Evolutionary conservation across 176 grass and related monocot genomes (phyloP), one percentile per base, ranked within the genome.

Genomic region (Oryza nivara): DNA sequence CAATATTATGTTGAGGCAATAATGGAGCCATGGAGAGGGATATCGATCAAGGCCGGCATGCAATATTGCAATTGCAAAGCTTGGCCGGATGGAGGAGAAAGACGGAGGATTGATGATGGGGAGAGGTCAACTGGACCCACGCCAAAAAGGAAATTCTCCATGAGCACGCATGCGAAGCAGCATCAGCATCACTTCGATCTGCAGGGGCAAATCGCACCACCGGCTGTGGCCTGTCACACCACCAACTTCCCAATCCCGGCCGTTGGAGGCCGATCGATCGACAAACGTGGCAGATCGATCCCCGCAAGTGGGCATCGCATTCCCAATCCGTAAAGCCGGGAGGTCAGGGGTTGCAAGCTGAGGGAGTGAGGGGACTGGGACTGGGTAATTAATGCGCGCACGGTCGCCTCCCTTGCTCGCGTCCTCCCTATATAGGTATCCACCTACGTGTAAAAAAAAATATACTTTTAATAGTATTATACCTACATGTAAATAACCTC

Each of bases 221-320:
- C 14, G 45, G 38, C 6, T 40, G 38, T 32, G 30, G 25, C 46
- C 38, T 0, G 15, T 63, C 72, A 65, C 61, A 66, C 20, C 68
- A 41, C 45, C 64, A 41, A 71, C 36, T 15, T 76, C 23, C 14
- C 65, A 23, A 66, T 54, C 10, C 32, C 34, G 0, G 66, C 49
- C 41, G 77, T 30, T 67, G 76, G n/a, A 80, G 44, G 9, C 60
- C 47, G 66, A 83, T 61, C 47, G 66, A 83, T 61, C 43, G 3
- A 49, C 47, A 12, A 63, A 41, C 30, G 20, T 73, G 68, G 68
- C 47, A 23, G 26, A 45, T 65, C 41, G 40, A 71, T 70, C 6
- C 51, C 61, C 85, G 87, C 81, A 81, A 70, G 83, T 89, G 87
- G 76, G 87, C 76, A 85, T 85, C 77, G 41, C 77, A 76, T 89